Evolutionary conservation across 352 stramenopile genomes (phyloP), one percentile per base, ranked within the genome.

Genomic region (Phytophthora vignae): DNA sequence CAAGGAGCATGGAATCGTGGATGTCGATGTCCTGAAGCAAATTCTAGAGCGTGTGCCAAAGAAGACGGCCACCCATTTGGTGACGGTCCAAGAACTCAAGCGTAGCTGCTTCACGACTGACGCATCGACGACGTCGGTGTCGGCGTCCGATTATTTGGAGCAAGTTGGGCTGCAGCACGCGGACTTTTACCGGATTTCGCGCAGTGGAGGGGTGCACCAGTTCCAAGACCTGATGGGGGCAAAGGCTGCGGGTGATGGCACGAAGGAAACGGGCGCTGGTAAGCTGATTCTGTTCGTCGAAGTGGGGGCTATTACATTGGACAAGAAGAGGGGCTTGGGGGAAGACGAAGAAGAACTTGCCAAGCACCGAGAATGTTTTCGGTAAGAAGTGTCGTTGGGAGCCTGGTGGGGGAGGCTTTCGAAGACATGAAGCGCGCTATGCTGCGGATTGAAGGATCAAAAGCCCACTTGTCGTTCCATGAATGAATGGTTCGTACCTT

Each of bases 201-300:
- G 21, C 17, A 17, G 7, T 25, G 55, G 36, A 52, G 36, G 6
- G 9, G 55, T 36, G 3, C 21, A 25, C 17, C 21, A 61, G 29
- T 57, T 57, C 15, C 25, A 17, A 40, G 27, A 57, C 6, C 8
- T 44, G 15, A 52, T 61, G 38, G 36, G 40, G 2, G 33, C 55
- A 22, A 61, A 52, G 19, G 38, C 55, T 15, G 11, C 31, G 29
- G 21, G n/a, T 52, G 22, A 10, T 61, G 38, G 38, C 12, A 25
- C 22, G 29, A 48, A 52, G 12, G 55, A 52, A 22, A 40, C 46
- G n/a, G 55, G 55, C 17, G 11, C 38, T n/a, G 38, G 38, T 12
- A 61, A 61, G 36, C 33, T 61, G 10, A 52, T 61, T 61, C 36
- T 50, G 17, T 61, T 61, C 55, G 9, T 53, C 36, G 55, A 61